Evolutionary conservation across 2,329 filamentous ascomycete genomes (phyloP).

Genomic region (Penicillium expansum): DNA sequence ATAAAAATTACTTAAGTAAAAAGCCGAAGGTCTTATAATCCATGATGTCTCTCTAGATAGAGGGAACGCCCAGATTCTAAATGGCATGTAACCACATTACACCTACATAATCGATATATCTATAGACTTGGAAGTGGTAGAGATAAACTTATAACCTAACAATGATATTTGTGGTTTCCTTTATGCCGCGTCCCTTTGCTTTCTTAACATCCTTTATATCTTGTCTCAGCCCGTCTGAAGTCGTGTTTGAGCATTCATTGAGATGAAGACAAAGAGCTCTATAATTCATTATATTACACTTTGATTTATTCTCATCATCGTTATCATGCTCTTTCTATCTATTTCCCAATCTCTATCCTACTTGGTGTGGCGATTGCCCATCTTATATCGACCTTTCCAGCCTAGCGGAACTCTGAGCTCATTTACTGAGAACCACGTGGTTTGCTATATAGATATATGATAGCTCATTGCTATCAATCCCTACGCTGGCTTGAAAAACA

Average conservation of each 20-base stretch:
- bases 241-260: neutral
- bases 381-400: neutral
- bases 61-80: too few relatives aligned
- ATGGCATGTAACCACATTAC: neutral
- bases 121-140: neutral
- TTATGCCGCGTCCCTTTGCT: neutral
- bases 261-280: neutral
- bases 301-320: neutral
- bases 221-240: neutral
- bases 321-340: neutral
- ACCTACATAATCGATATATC: neutral
- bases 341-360: too few relatives aligned
- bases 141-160: neutral
- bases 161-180: neutral
- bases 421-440: too few relatives aligned
- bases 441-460: neutral
- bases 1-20: neutral
- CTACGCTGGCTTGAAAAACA: neutral
- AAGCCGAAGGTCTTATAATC: neutral
- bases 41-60: neutral
- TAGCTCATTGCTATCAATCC: neutral
- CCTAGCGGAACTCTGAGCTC: neutral
- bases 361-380: neutral
- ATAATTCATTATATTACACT: neutral
- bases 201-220: neutral